phyloP scores from a whole-genome alignment of 805 yeast genomes.

The Saturnispora sekii region DNA sequence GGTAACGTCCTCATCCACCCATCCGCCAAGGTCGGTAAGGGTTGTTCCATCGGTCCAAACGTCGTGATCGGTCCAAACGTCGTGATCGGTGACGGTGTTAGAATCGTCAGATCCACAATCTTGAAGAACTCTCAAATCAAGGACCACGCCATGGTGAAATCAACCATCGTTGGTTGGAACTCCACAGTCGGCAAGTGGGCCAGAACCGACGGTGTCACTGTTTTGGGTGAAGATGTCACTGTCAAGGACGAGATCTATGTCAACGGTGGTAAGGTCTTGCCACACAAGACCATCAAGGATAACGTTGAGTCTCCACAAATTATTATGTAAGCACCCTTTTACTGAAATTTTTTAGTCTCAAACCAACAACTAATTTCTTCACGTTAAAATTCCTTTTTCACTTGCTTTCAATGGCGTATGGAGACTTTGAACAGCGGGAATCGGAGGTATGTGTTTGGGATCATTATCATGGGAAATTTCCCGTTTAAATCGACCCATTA shows the following conservation, averaged over 20 bases:
- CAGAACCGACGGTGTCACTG: conserved; percentile 95
- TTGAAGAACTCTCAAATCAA: conserved; percentile 84
- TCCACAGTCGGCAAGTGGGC: conserved; percentile 98
- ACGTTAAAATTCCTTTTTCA: not conserved
- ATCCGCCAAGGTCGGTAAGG: conserved; percentile 83
- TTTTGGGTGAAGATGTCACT: conserved; percentile 97
- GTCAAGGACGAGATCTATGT: conserved; percentile 97
- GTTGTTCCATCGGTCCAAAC: conserved; percentile 95
- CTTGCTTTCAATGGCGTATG: conserved; percentile 7
- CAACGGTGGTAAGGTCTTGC: conserved; percentile 98
- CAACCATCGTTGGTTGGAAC: conserved; percentile 98
- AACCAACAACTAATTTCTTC: not conserved
- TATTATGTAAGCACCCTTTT: conserved; percentile 61
- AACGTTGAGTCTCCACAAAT: conserved; percentile 97
- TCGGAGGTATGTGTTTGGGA: conserved; percentile 17
- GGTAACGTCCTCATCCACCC: conserved; percentile 94
- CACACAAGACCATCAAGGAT: conserved; percentile 93
- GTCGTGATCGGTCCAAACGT: conserved; percentile 97
- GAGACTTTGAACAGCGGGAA: conserved; percentile 13
- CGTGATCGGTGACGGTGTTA: conserved; percentile 94
- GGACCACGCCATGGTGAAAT: conserved; percentile 97
- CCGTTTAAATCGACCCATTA: too few species aligned
- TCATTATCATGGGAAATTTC: not conserved
- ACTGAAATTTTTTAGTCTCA: not conserved
- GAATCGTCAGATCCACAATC: conserved; percentile 92